Evolutionary conservation across 495 filamentous ascomycete genomes (phyloP), one percentile per base, ranked within the genome.

Genomic region (Penicillium bialowiezense): DNA sequence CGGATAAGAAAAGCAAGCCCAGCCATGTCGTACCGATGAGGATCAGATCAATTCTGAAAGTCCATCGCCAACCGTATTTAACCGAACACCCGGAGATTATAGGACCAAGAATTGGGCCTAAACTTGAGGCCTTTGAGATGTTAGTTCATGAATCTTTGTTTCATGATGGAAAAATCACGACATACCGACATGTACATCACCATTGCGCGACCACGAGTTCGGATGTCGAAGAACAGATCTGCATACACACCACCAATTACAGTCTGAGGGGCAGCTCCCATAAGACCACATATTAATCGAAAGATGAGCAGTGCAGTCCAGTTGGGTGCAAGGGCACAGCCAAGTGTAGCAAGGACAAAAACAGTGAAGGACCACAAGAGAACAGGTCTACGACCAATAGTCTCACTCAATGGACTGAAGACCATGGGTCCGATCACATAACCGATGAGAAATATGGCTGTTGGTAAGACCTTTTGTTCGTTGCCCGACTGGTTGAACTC

Each of bases 221-320:
- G 60, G 3, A 80, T 65, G 55, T 84, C 74, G 17, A 71, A 71
- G 53, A 80, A 86, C 6, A 90, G 72, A 67, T 93, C 89, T 0
- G 88, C 87, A 59, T 86, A 87, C 3, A 89, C 70, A 7, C 88
- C 89, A 0, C 86, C 83, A 13, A 87, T 78, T 7, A 90, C 77
- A 3, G 84, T 79, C 42, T 90, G 85, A 1, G 88, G 85, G 13
- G 79, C 78, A 24, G 80, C 81, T 7, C 82, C 88, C 58, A 72
- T 80, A 2, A 82, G 70, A 7, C 88, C 88, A 14, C 75, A 76
- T 7, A 90, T 63, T 0, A 85, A 68, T 1, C 89, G 76, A 55
- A 93, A 89, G 5, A 90, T 63, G 3, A 91, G 71, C 14, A 91
- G 74, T 0, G 74, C 66, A 0, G 80, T 58, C 79, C 84, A 91